A percentile compares a stretch with the other conserved stretches of the same genome.
Evolutionary conservation across 176 grass and related monocot species (phyloP).

Genomic region (Secale cereale): DNA sequence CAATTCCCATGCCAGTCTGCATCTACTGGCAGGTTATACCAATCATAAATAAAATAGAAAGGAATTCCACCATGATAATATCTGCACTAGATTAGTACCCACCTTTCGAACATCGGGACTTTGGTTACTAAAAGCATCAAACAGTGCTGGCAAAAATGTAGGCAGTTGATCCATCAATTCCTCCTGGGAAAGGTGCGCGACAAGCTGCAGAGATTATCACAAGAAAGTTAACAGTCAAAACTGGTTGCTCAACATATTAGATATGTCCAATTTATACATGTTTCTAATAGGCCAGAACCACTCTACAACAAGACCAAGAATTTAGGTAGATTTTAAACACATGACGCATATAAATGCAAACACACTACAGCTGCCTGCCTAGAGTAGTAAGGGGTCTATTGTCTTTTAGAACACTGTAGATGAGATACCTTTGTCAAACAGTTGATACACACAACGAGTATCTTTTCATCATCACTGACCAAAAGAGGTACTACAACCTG

Average conservation of each 20-base stretch:
- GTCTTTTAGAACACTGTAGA: not conserved
- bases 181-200: conserved; percentile 72
- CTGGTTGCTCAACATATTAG: not conserved
- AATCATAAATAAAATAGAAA: not conserved
- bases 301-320: not conserved
- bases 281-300: not conserved
- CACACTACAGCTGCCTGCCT: not conserved
- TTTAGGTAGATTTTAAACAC: not conserved
- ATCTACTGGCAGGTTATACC: no score
- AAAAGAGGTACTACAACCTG: conserved; percentile 92
- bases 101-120: conserved; percentile 98
- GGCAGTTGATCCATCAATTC: conserved; percentile 86
- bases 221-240: conserved; percentile 26
- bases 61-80: not conserved
- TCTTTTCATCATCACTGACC: conserved; percentile 96
- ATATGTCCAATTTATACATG: not conserved
- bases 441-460: conserved; percentile 92
- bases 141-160: conserved; percentile 88
- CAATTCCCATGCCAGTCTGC: not conserved
- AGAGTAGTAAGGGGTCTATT: not conserved
- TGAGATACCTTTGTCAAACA: conserved; percentile 95
- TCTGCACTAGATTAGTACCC: not conserved
- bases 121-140: conserved; percentile 95
- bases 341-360: not conserved
- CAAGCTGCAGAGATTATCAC: conserved; percentile 55